Conservation (phyloP, 768 basidiomycete species). For the Lactarius psammicola region DNA sequence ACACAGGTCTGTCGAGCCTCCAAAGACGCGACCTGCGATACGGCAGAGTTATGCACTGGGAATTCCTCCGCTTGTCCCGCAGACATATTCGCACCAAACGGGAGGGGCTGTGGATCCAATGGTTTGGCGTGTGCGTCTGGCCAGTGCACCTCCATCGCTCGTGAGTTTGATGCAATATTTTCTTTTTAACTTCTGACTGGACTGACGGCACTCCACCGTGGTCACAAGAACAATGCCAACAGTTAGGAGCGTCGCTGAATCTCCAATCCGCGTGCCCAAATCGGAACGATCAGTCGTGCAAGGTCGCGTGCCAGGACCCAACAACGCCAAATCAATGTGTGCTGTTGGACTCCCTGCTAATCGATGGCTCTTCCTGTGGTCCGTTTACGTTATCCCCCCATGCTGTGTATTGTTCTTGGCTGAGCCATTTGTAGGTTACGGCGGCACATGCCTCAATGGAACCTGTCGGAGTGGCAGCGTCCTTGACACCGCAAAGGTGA, state of each 20-base stretch:
- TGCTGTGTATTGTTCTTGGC: constrained; percentile 20
- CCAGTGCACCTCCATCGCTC: constrained; percentile 67
- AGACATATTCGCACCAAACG: constrained; percentile 61
- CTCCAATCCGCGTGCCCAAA: constrained; percentile 65
- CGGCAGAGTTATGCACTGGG: constrained; percentile 72
- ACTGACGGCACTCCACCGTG: constrained; percentile 19
- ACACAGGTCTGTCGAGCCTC: constrained; percentile 70
- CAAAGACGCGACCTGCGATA: constrained; percentile 66
- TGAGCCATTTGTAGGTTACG: constrained; percentile 50
- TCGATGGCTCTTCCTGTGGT: constrained; percentile 87
- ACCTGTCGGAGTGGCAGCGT: constrained; percentile 59
- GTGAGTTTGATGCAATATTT: constrained; percentile 43
- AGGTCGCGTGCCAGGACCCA: constrained; percentile 80
- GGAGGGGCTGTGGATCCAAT: constrained; percentile 61
- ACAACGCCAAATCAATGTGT: constrained; percentile 58
- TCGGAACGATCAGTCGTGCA: constrained; percentile 63
- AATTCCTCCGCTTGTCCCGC: constrained; percentile 68
- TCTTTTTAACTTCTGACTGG: constrained; percentile 10
- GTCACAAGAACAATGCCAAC: constrained; percentile 67
- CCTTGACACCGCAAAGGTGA: constrained; percentile 61
- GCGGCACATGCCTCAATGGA: constrained; percentile 63
- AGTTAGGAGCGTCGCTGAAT: constrained; percentile 68
- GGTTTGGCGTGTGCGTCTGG: constrained; percentile 75
- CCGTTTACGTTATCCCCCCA: constrained; percentile 32
- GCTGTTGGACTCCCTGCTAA: constrained; percentile 62